Evolutionary conservation across 768 basidiomycete genomes (phyloP).

Genomic region (Rhodotorula paludigena): DNA sequence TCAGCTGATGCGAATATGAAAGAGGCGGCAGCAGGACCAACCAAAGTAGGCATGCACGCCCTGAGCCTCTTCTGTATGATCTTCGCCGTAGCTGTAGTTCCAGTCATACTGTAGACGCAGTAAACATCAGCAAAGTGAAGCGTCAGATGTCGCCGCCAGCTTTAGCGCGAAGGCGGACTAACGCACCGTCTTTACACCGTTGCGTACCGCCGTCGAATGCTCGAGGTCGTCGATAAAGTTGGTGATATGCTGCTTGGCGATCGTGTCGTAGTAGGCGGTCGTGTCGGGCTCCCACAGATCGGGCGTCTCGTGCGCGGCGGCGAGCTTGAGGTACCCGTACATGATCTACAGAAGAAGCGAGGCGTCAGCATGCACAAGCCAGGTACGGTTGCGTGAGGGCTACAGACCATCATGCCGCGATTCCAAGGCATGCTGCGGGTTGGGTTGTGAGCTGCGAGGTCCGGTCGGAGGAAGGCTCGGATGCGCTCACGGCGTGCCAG

Average conservation of each 20-base stretch:
- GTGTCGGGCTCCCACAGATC: slow-evolving; percentile 6
- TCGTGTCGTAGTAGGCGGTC: slow-evolving; percentile 10
- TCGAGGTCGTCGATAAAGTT: slow-evolving; percentile 30
- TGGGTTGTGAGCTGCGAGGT: too few relatives aligned
- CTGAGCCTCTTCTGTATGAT: slow-evolving; percentile 18
- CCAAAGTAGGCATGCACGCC: slow-evolving; percentile 21
- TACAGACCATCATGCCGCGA: slow-evolving; percentile 8
- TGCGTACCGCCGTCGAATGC: background rate
- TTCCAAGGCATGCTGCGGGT: slow-evolving; percentile 24
- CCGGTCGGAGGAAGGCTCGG: too few relatives aligned
- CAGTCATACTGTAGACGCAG: slow-evolving; percentile 6
- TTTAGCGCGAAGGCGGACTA: background rate
- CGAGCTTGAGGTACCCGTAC: slow-evolving; percentile 22
- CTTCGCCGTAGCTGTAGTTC: slow-evolving; percentile 10
- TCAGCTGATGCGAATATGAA: too few relatives aligned
- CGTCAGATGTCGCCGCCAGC: too few relatives aligned
- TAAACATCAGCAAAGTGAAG: too few relatives aligned
- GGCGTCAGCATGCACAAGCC: background rate
- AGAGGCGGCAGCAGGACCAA: background rate
- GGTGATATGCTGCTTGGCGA: slow-evolving; percentile 7
- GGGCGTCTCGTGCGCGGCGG: slow-evolving; percentile 24
- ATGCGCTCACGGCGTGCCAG: background rate
- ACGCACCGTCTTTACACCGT: background rate
- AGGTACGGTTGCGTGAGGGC: background rate
- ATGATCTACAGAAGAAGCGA: background rate